A percentile compares a stretch with the other conserved stretches of the same genome.
Conservation (phyloP, 2,329 filamentous ascomycete genomes). For the Pseudogymnoascus sp. region DNA sequence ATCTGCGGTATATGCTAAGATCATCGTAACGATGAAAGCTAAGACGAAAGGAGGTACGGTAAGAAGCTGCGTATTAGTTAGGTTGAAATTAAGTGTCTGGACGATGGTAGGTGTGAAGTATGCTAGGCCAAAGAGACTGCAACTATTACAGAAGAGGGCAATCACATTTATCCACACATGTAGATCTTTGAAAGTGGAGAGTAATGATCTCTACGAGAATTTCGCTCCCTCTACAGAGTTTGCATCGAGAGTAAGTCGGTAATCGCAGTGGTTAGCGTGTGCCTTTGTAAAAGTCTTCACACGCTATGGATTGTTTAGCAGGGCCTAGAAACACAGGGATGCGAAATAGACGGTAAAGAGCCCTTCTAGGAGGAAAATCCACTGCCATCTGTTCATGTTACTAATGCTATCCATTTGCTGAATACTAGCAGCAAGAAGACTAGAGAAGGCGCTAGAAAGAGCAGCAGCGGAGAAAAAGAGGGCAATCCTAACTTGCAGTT, state of each 20-base stretch:
- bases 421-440: conserved; percentile 65
- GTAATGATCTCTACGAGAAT: background rate
- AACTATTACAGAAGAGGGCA: background rate
- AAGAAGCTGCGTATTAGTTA: conserved; percentile 27
- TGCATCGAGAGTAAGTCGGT: conserved; percentile 6
- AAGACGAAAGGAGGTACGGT: conserved; percentile 29
- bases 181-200: background rate
- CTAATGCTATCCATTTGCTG: conserved; percentile 60
- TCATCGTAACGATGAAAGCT: conserved; percentile 23
- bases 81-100: conserved; percentile 24
- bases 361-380: conserved; percentile 66
- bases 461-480: conserved; percentile 78
- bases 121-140: background rate
- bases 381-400: conserved; percentile 51
- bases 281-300: background rate
- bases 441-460: conserved; percentile 70
- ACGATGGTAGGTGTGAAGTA: conserved; percentile 21
- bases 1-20: conserved; percentile 26
- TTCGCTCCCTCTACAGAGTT: background rate
- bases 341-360: conserved; percentile 63
- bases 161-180: background rate
- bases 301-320: background rate
- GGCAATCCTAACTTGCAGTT: conserved; percentile 55
- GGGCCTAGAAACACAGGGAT: conserved; percentile 47
- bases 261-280: background rate